Conservation (phyloP, 2,329 filamentous ascomycete genomes). For the Tolypocladium nubicola region DNA sequence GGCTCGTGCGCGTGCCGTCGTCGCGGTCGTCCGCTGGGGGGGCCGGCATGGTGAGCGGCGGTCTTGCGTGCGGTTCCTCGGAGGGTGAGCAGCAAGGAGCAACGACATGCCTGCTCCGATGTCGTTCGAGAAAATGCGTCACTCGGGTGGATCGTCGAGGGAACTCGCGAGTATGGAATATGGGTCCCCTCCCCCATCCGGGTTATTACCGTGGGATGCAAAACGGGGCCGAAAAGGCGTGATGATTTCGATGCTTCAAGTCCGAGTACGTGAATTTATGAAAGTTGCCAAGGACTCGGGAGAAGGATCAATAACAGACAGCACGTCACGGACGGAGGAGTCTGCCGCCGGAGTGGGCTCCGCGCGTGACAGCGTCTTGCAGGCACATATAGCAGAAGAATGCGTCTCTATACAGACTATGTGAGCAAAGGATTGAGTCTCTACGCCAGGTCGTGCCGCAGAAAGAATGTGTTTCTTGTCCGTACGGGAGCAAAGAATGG, state of each 20-base stretch:
- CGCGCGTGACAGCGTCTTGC: too few relatives aligned
- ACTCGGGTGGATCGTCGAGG: not conserved
- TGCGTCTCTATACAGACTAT: too few relatives aligned
- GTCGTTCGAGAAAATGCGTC: not conserved
- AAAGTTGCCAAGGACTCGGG: not conserved
- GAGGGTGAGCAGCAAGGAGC: not conserved
- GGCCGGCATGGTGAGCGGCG: not conserved
- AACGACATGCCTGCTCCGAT: not conserved
- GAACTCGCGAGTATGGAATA: not conserved
- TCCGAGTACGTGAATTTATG: not conserved
- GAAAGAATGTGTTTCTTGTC: too few relatives aligned
- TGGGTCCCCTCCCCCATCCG: not conserved
- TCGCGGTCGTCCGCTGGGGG: not conserved
- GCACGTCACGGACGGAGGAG: too few relatives aligned
- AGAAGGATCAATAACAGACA: not conserved
- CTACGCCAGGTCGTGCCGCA: too few relatives aligned
- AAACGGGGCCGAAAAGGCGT: not conserved
- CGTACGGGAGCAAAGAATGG: not conserved
- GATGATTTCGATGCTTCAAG: not conserved
- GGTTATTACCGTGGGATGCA: not conserved
- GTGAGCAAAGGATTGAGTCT: too few relatives aligned
- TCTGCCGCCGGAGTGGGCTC: too few relatives aligned
- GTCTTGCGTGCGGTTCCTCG: not conserved
- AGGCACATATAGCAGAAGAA: too few relatives aligned
- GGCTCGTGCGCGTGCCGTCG: not conserved